Conservation (phyloP, 176 grass and related monocot species). For the Poa pratensis region DNA sequence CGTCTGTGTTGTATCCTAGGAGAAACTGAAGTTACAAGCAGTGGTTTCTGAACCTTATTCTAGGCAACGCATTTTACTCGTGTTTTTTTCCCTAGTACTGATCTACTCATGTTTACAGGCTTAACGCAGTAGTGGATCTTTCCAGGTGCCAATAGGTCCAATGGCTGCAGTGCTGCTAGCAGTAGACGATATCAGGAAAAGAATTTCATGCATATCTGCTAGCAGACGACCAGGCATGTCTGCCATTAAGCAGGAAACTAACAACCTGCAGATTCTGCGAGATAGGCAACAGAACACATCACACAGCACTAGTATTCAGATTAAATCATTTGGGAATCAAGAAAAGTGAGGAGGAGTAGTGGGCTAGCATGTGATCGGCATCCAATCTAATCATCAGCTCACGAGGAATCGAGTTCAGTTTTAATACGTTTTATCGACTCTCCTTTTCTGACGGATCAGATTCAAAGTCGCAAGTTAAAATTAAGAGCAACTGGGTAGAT, state of each 20-base stretch:
- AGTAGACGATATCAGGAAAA: neutral
- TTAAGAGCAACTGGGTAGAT: too few species aligned
- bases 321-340: slow-evolving; percentile 1
- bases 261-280: slow-evolving; percentile 1
- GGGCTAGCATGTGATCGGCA: slow-evolving; percentile 1
- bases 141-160: slow-evolving; percentile 13
- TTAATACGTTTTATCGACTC: neutral
- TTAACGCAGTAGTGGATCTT: neutral
- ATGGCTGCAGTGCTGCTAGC: neutral
- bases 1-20: neutral
- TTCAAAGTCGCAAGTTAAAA: slow-evolving; percentile 24
- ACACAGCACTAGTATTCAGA: neutral
- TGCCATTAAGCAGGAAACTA: slow-evolving; percentile 15
- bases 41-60: neutral
- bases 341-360: neutral
- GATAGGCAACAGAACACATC: slow-evolving; percentile 18
- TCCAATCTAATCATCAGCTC: slow-evolving; percentile 28
- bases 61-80: neutral
- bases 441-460: slow-evolving; percentile 28
- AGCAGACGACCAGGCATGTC: slow-evolving; percentile 11
- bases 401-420: slow-evolving; percentile 5
- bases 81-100: neutral
- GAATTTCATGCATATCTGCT: slow-evolving; percentile 34
- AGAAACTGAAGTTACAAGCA: slow-evolving; percentile 12
- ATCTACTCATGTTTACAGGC: too few species aligned